Evolutionary conservation across 495 filamentous ascomycete genomes (phyloP).

Genomic region (Chaetomium tenue): DNA sequence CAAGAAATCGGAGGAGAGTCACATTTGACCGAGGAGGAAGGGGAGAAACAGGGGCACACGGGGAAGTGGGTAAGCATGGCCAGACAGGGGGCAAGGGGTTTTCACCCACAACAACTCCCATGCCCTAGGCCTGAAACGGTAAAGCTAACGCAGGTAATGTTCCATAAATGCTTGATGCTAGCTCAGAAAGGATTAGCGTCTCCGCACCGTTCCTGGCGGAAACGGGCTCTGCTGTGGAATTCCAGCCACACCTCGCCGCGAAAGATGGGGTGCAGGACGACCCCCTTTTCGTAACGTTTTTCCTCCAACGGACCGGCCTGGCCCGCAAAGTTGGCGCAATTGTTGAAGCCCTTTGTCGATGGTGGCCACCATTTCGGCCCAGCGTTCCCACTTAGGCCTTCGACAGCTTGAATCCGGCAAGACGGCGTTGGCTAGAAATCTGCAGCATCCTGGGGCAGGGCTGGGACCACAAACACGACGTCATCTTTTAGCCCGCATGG

Average conservation of each 20-base stretch:
- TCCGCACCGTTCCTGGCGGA: conserved; percentile 23
- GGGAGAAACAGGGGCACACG: conserved; percentile 24
- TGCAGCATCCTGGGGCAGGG: not conserved
- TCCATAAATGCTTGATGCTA: conserved; percentile 29
- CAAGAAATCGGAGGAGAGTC: conserved; percentile 7
- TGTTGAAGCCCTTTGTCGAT: not conserved
- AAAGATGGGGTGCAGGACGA: conserved; percentile 28
- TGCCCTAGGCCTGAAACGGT: conserved; percentile 1
- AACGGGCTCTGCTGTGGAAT: conserved; percentile 24
- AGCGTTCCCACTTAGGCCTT: not conserved
- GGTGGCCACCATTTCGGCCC: not conserved
- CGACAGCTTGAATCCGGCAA: not conserved
- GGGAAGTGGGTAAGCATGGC: conserved; percentile 24
- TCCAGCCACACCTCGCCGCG: conserved; percentile 17
- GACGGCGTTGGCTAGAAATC: not conserved
- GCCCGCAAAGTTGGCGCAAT: not conserved
- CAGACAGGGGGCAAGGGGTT: conserved; percentile 19
- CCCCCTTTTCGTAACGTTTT: conserved; percentile 32
- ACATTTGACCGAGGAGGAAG: conserved; percentile 28
- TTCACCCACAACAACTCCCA: conserved; percentile 15
- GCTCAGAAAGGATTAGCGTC: conserved; percentile 14
- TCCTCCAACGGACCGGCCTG: conserved; percentile 6
- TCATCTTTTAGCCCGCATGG: conserved; percentile 1
- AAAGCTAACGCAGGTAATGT: conserved; percentile 8
- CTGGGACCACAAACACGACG: not conserved